Evolutionary conservation across 1,139 yeast species (phyloP), one percentile per base, ranked within the genome.

Genomic region (Yamadazyma kanchanaburiensis): DNA sequence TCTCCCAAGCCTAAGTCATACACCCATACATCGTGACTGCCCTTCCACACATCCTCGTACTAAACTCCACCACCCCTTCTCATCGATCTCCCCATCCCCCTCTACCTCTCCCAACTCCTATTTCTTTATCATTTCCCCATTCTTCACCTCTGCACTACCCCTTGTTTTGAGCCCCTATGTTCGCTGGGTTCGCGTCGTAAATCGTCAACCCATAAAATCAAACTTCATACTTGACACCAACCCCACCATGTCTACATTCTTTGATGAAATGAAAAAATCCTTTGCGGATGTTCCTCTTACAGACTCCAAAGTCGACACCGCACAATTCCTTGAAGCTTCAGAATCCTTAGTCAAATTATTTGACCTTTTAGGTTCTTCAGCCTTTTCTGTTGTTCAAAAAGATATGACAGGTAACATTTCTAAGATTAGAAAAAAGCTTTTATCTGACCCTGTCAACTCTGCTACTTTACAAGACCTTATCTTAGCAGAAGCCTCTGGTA

Each of bases 361-460:
- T 54, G 94, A 87, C 53, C 66, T 88, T 34, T 70, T 87, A 40
- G 95, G 95, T 16, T 82, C 94, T 14, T 64, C 91, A 15, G 95
- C 96, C 11, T 87, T 87, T 50, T 60, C 80, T 11, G 86, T 84
- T 30, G 96, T 87, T 33, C 94, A 86, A 57, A 81, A 72, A 45
- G 96, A 87, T 55, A 81, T 87, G 87, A 80, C 76, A 21, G 96
- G 96, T 22, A 87, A 87, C 58, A 83, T 87, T 53, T 66, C 66
- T 50, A 87, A 87, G 60, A 74, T 87, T 44, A 70, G 89, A 43
- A 64, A 77, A 29, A 76, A 81, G 51, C 70, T 81, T 45, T 66
- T 79, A 40, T 68, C 77, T 14, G 74, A 78, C 39, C 95, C 95
- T 25, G 74, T 64, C 26, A 62, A 65, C 34, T 68, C 84, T 22